These are phyloP conservation scores for Xylaria sp. DNA, from an alignment of 2,329 filamentous ascomycete species.

Conservation along the genomic window DNA sequence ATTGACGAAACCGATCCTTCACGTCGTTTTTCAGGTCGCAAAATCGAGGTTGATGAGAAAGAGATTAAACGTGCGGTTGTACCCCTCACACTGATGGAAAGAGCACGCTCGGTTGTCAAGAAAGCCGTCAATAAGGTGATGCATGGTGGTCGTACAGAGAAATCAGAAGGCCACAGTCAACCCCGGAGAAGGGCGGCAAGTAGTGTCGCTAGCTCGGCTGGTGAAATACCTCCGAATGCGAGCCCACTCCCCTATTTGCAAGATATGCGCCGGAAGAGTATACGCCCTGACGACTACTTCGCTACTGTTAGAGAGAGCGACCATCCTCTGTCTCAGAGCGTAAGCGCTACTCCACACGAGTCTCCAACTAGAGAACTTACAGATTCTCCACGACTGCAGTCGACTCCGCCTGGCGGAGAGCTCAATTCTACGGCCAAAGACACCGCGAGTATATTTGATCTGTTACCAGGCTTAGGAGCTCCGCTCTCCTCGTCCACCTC, in stretches of 20 bases:
- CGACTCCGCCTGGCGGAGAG: constrained; percentile 53
- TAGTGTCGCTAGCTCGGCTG: constrained; percentile 71
- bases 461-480: constrained; percentile 49
- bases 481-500: constrained; percentile 48
- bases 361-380: constrained; percentile 49
- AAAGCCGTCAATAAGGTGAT: constrained; percentile 73
- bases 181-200: constrained; percentile 68
- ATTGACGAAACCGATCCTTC: constrained; percentile 93
- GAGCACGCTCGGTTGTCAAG: constrained; percentile 81
- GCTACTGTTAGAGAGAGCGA: constrained; percentile 61
- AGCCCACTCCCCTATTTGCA: constrained; percentile 64
- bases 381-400: constrained; percentile 52
- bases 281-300: constrained; percentile 67
- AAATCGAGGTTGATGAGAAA: constrained; percentile 89
- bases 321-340: constrained; percentile 80
- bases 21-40: constrained; percentile 78
- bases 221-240: constrained; percentile 60
- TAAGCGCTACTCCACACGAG: constrained; percentile 73
- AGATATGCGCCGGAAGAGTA: constrained; percentile 63
- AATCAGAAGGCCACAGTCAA: constrained; percentile 64
- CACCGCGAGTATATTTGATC: constrained; percentile 51
- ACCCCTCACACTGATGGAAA: constrained; percentile 86
- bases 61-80: constrained; percentile 93
- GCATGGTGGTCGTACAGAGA: constrained; percentile 67
- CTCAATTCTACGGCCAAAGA: constrained; percentile 50